A percentile compares a stretch with the other conserved stretches of the same genome.
Evolutionary conservation across 2,329 filamentous ascomycete genomes (phyloP).

Genomic region (Shiraia bambusicola): DNA sequence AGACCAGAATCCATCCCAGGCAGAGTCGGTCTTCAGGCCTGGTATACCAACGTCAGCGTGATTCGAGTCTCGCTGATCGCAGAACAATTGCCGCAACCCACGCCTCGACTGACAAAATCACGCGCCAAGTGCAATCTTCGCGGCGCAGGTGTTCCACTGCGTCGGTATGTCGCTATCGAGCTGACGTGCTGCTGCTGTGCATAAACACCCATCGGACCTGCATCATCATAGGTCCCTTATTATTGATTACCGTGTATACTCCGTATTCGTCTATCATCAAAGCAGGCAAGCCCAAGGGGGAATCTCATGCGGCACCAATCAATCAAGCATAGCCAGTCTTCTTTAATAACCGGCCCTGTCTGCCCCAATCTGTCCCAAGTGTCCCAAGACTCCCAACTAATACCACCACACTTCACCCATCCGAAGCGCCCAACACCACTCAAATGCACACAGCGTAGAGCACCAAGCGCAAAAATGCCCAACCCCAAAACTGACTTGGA

Average conservation of each 20-base stretch:
- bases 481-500: background rate
- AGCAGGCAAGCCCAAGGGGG: slow-evolving; percentile 13
- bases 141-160: slow-evolving; percentile 13
- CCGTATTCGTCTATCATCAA: slow-evolving; percentile 10
- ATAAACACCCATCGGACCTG: slow-evolving; percentile 1
- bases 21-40: slow-evolving; percentile 1
- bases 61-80: background rate
- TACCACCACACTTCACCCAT: too few relatives aligned
- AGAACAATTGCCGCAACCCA: background rate
- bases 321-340: background rate
- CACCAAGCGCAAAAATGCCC: slow-evolving; percentile 1
- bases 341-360: background rate
- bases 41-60: background rate
- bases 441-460: slow-evolving; percentile 4
- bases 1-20: slow-evolving; percentile 28
- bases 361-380: background rate
- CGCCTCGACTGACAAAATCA: background rate
- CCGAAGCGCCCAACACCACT: slow-evolving; percentile 5
- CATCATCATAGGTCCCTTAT: background rate
- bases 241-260: slow-evolving; percentile 2
- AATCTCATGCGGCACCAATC: slow-evolving; percentile 10
- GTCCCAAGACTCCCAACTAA: too few relatives aligned
- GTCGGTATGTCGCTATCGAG: background rate
- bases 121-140: slow-evolving; percentile 8
- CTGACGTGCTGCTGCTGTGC: slow-evolving; percentile 4